Base-by-base conservation (phyloP, 768 basidiomycete species). In the Suillus subaureus region DNA sequence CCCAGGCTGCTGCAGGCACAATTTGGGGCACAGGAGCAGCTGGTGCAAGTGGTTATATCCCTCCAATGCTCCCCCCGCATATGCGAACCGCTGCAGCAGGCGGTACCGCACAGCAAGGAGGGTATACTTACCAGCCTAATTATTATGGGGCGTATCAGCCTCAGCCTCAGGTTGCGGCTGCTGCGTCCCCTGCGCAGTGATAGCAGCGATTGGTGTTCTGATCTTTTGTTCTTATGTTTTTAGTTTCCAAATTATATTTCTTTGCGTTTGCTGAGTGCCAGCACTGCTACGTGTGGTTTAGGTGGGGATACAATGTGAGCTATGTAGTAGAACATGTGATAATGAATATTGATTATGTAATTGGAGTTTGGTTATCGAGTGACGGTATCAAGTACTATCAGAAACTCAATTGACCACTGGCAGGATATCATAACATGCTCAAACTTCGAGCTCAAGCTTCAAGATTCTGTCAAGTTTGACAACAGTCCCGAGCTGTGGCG, bases 51-150 rank as follows among this genome's bases (percentile, higher is more conserved):
- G 68, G 66, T 18, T 78, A 76, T 28, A 70, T 68, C 16, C 67
- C 81, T 1, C 76, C 81, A 26, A 81, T 78, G 42, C 70, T 83
- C n/a, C 82, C 82, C 6, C 74, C 80, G 54, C 82, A 83, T 64
- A 72, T 83, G 71, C 74, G 79, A 40, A 70, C 66, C 15, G 71
- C 69, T 9, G 74, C 67, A 26, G 52, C 61, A 5, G 51, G 63
- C 18, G 40, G 65, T 33, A 54, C 69, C 0, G 72, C 73, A n/a
- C 76, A 74, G 63, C 60, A 71, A 13, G 70, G 69, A 11, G 45
- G 68, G 4, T 61, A 64, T 7, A n/a, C 69, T 65, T 78, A 74
- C 54, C 77, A 73, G 40, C 70, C 76, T 43, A 72, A 69, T 39
- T 77, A 77, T 64, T 77, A 78, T 28, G 75, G 75, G 61, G 7